Evolutionary conservation across 768 basidiomycete genomes (phyloP), one percentile per base, ranked within the genome.

Genomic region (Boletus rubescentipes): DNA sequence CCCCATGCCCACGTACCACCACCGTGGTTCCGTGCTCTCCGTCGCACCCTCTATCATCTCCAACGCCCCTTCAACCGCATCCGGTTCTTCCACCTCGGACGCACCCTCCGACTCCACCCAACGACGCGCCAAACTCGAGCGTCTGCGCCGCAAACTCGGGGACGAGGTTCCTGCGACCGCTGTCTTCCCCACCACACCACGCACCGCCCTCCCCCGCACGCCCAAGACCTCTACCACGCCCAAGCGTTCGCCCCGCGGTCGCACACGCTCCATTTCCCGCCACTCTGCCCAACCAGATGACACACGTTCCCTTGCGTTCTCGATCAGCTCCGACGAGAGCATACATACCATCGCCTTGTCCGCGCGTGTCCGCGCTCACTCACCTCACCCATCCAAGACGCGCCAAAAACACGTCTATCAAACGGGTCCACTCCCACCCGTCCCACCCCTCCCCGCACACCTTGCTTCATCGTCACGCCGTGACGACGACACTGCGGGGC

Each of bases 121-220:
- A 15, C 77, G 83, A 21, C 76, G 79, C 43, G 71, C 74, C 59
- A 89, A 87, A 67, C 81, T 89, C 76, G 84, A 85, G 45, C 75
- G 81, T 31, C 71, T 89, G 46, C 75, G 81, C 47, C 80, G 77
- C 61, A 83, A 72, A 59, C 76, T 89, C 3, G 87, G 87, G 0
- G 76, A 85, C 18, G 81, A 78, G 26, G 81, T 88, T 20, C 87
- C 87, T 8, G 58, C 78, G 2, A 75, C 80, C 35, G 76, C 86
- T 30, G 81, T 89, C 46, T 87, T 87, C 68, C 77, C 83, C 31
- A 14, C 61, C 26, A 46, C 52, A 4, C 53, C 46, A 0, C 39
- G 29, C 21, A 62, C 66, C 0, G 40, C 62, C 10, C 35, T 53
- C 38, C 54, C 64, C 1, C 47, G 18, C 2, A 53, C 49, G 2